Base-by-base conservation (phyloP, 1,284 basidiomycete genomes). In the Xerocomus amazonicus region DNA sequence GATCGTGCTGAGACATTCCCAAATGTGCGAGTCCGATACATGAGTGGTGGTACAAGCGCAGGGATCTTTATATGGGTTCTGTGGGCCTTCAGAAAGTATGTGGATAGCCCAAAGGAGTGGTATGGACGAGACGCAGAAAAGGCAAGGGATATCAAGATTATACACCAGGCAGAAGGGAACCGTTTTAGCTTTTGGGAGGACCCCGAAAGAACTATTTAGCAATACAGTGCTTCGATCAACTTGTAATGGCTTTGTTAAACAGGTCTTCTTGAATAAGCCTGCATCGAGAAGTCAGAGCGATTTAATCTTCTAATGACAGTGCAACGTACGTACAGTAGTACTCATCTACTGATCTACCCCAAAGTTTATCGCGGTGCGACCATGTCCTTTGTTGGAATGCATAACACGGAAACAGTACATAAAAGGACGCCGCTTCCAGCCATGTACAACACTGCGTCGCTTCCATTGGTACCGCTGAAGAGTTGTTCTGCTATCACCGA, bases 181-280 rank as follows among this genome's bases (percentile, higher is more conserved):
- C 63, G 67, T 42, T 63, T 66, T 29, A 9, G 59, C 14, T 64
- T 64, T 42, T 66, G 65, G 65, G 62, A 65, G 0, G 51, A 65
- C 10, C 62, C 65, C 3, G 48, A 64, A 47, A 55, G 49, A 43
- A 56, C 64, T 26, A 52, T 66, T 9, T 26, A 56, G 32, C 58
- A 63, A 8, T 43, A 33, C 9, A 26, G 19, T 8, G 12, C 31
- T 23, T 12, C 42, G 13, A 33, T 43, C 31, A 34, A 43, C 31
- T 43, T 26, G 31, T 43, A 33, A 9, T 31, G 3, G 3, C 6
- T 31, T 8, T 12, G 29, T 12, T 31, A 31, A 12, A 23, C 19
- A 23, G 19, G 19, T 23, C n/a, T 23, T 23, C 19, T 23, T 4
- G 19, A 23, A 23, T 23, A 4, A 23, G 19, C 19, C 19, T 23